Conservation (phyloP, 1,284 basidiomycete genomes). For the Sanghuangporus sanghuang region DNA sequence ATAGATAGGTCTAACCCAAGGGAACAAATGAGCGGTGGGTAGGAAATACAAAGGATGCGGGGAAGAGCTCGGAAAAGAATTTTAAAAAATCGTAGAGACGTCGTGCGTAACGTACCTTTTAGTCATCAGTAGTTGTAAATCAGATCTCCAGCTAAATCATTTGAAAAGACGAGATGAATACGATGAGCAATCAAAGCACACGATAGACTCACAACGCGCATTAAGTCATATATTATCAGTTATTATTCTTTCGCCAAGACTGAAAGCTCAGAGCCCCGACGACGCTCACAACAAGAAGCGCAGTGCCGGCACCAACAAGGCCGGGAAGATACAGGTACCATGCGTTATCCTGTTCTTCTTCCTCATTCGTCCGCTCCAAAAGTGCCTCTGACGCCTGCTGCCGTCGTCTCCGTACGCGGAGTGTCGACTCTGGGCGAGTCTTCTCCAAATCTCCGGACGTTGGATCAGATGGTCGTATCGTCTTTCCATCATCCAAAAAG, state of each 20-base stretch:
- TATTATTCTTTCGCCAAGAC: conserved; percentile 65
- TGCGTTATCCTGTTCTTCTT: conserved; percentile 55
- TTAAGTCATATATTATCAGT: conserved; percentile 7
- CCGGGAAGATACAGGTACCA: conserved; percentile 76
- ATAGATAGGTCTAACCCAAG: background rate
- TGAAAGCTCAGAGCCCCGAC: conserved; percentile 70
- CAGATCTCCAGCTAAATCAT: background rate
- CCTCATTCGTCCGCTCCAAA: conserved; percentile 24
- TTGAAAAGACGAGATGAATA: background rate
- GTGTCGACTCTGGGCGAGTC: conserved; percentile 19
- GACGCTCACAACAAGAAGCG: conserved; percentile 70
- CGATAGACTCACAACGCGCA: background rate
- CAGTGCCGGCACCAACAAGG: conserved; percentile 72
- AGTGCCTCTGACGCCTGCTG: conserved; percentile 48
- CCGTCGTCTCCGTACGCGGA: conserved; percentile 38
- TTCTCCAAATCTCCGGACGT: background rate
- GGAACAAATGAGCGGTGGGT: background rate
- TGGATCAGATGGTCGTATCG: conserved; percentile 8
- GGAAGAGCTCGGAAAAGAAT: background rate
- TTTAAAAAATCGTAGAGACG: background rate
- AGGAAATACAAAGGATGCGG: background rate
- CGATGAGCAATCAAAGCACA: background rate
- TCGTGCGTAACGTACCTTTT: background rate
- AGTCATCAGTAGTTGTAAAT: background rate
- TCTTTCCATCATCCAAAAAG: conserved; percentile 30